Percentiles rank a stretch among this genome's conserved stretches.
phyloP scores from a whole-genome alignment of 139 green algal genomes.

The Diplosphaera chodatii region DNA sequence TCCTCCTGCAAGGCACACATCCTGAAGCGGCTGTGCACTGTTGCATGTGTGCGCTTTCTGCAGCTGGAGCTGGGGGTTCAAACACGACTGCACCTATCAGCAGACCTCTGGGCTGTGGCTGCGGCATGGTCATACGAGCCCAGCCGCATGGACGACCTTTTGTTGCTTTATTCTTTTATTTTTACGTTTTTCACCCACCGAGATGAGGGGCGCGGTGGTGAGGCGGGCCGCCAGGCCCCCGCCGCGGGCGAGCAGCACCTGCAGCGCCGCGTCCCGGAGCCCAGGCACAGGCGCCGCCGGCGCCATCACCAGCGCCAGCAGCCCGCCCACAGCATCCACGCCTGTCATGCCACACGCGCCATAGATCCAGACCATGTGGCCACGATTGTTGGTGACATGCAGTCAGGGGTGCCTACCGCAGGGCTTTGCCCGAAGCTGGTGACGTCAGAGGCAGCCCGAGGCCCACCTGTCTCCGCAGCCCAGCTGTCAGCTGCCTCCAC shows the following conservation, averaged over 20 bases:
- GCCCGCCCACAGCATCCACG: constrained; percentile 14
- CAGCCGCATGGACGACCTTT: too few species aligned
- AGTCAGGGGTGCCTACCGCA: too few species aligned
- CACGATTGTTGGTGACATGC: too few species aligned
- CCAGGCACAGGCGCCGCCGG: constrained; percentile 5
- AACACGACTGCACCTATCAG: too few species aligned
- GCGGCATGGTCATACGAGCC: too few species aligned
- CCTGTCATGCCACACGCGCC: constrained; percentile 7
- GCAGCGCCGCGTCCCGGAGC: constrained; percentile 14
- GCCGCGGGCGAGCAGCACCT: constrained; percentile 27
- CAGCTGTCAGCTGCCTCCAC: constrained; percentile 1
- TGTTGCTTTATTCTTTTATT: too few species aligned
- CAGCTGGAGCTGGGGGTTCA: too few species aligned
- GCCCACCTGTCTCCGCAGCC: constrained; percentile 2
- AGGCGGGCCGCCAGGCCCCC: constrained; percentile 33
- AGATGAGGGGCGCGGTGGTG: constrained; percentile 1
- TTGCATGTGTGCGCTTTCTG: too few species aligned
- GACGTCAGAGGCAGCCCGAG: background rate
- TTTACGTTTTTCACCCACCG: constrained; percentile 3
- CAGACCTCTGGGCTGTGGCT: too few species aligned
- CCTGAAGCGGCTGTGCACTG: too few species aligned
- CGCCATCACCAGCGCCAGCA: constrained; percentile 29
- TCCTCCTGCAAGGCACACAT: background rate
- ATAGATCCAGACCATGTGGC: background rate
- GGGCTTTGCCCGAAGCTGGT: too few species aligned